phyloP scores from a whole-genome alignment of 2,329 filamentous ascomycete species.

The Epicoccum nigrum region DNA sequence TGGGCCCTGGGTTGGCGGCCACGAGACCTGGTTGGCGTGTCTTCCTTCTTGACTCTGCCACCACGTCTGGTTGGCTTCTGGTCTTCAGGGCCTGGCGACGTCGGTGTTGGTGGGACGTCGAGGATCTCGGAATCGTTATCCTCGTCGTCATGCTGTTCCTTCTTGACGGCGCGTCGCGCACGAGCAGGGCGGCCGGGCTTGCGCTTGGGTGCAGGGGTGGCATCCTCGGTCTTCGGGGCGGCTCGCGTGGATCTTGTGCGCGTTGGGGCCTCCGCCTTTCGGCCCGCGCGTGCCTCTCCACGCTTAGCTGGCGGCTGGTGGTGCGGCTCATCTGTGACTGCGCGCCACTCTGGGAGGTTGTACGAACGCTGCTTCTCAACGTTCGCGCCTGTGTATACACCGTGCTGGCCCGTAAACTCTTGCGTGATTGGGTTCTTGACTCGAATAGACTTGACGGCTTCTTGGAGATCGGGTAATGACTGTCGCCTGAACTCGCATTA shows the following conservation, averaged over 20 bases:
- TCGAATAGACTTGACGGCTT: constrained; percentile 86
- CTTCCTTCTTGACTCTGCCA: constrained; percentile 42
- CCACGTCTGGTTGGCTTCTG: constrained; percentile 40
- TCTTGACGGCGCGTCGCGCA: constrained; percentile 29
- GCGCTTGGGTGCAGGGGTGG: constrained; percentile 52
- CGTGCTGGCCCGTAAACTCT: constrained; percentile 94
- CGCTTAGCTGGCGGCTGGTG: constrained; percentile 92
- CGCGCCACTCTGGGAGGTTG: constrained; percentile 94
- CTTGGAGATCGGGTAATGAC: constrained; percentile 76
- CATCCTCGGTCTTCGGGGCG: constrained; percentile 41
- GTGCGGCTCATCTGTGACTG: constrained; percentile 90
- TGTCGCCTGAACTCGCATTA: constrained; percentile 59
- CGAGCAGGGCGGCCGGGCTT: constrained; percentile 56
- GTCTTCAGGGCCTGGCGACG: constrained; percentile 51
- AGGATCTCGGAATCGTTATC: constrained; percentile 37
- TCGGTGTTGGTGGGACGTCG: constrained; percentile 50
- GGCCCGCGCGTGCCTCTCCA: constrained; percentile 69
- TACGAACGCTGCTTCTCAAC: constrained; percentile 95
- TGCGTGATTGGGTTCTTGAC: constrained; percentile 98
- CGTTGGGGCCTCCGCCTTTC: constrained; percentile 49
- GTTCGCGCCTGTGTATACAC: constrained; percentile 95
- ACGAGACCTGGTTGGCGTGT: constrained; percentile 61
- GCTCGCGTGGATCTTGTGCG: constrained; percentile 43
- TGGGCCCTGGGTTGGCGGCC: constrained; percentile 55
- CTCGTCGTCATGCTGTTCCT: constrained; percentile 40